Percentiles rank a stretch among this genome's conserved stretches.
These are phyloP conservation scores for Bryoglossum gracile DNA, from an alignment of 495 filamentous ascomycete species.

Conservation along the genomic window DNA sequence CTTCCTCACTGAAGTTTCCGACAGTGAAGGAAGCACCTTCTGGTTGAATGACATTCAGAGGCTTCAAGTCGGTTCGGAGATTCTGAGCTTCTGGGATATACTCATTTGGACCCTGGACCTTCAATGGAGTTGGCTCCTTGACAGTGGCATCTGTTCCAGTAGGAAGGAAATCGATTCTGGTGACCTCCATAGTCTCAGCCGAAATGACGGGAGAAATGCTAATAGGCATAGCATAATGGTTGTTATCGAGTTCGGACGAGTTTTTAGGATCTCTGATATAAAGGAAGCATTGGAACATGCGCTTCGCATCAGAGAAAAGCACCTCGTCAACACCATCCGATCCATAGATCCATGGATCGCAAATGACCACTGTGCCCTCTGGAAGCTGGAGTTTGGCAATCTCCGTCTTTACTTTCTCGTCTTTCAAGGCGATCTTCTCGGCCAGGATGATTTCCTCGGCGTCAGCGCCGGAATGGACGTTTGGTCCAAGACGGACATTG, in stretches of 20 bases:
- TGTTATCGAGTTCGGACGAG: constrained; percentile 51
- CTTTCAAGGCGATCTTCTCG: constrained; percentile 48
- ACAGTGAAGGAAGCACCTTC: constrained; percentile 66
- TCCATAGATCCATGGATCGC: constrained; percentile 68
- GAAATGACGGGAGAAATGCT: constrained; percentile 73
- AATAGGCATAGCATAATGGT: constrained; percentile 75
- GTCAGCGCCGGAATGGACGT: constrained; percentile 51
- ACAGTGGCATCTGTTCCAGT: constrained; percentile 55
- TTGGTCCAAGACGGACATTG: constrained; percentile 50
- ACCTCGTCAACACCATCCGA: constrained; percentile 55
- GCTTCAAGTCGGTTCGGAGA: constrained; percentile 61
- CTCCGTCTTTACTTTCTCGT: constrained; percentile 52
- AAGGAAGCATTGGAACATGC: constrained; percentile 59
- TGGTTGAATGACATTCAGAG: constrained; percentile 68
- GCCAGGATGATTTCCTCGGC: constrained; percentile 52
- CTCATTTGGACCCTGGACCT: constrained; percentile 54
- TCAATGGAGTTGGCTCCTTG: constrained; percentile 45
- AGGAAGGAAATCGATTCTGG: constrained; percentile 52
- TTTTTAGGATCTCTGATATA: constrained; percentile 56
- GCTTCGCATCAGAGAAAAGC: constrained; percentile 43
- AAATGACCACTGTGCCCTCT: constrained; percentile 49
- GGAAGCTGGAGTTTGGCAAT: constrained; percentile 59
- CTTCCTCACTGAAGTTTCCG: constrained; percentile 38
- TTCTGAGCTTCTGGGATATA: constrained; percentile 67
- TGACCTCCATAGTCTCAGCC: constrained; percentile 54